Evolutionary conservation across 2,329 filamentous ascomycete genomes (phyloP), one percentile per base, ranked within the genome.

Genomic region (Epichloe baconii): DNA sequence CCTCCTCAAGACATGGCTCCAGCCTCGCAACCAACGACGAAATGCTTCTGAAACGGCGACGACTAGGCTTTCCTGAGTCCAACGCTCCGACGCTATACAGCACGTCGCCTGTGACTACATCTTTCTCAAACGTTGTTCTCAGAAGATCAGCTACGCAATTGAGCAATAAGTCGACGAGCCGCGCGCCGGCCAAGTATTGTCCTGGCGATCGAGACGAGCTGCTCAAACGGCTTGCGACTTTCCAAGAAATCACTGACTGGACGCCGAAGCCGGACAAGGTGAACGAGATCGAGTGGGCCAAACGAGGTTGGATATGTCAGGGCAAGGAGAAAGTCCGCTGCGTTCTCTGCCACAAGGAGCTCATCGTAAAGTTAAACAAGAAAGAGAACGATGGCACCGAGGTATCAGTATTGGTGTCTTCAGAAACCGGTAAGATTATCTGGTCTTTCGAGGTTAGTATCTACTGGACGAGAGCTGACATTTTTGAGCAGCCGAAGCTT

Each of bases 231-330:
- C 74, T 98, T 31, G 85, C 85, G 54, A 94, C 88, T 0, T 98
- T 95, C 63, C 86, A 91, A 62, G 88, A 91, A 58, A 82, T 97
- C 46, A 93, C 88, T 50, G 80, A 86, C 64, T 98, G 91, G 91
- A 85, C 86, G n/a, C 86, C 88, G 0, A 97, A 97, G 65, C 90
- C 93, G 0, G 80, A 90, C 49, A 76, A 75, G 36, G 83, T 97
- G 59, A 88, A 82, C 62, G 93, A 97, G 68, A 82, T 96, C 7
- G 85, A 89, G 65, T 98, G 93, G 93, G 90, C 90, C 0, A 95
- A 91, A 71, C 75, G 86, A 53, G 91, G 91, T 1, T 98, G 93
- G 91, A 76, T 84, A 4, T 96, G 91, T 61, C 81, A 85, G 44
- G 85, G 85, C 59, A 82, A 82, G 56, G 89, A 95, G 67, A 86